Base-by-base conservation (phyloP, 768 basidiomycete species). In the Pholiota molesta region DNA sequence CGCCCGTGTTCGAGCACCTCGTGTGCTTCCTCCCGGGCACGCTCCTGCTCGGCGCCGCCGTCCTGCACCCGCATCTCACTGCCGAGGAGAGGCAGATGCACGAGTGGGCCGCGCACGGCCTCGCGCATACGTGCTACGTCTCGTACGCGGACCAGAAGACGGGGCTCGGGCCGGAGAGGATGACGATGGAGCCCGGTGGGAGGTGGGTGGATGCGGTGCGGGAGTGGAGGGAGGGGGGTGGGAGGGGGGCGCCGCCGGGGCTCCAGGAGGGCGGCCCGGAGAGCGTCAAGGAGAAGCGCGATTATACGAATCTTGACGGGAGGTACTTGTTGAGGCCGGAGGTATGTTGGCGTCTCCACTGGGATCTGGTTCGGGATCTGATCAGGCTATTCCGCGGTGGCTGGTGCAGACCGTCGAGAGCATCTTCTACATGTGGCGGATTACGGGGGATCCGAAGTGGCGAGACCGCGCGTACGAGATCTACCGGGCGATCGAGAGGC, bases 11-110 rank as follows among this genome's bases (percentile, higher is more conserved):
- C 58, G 88, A 91, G 69, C 89, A 91, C 66, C 80, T 90, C 26
- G 83, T 87, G 1, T 90, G 88, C 71, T 90, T 88, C 79, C 81
- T 89, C 40, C 86, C 88, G 0, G 88, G 88, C 0, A 73, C 88
- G 19, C 77, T 91, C 53, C 85, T 86, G 0, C 80, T 90, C 6
- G 89, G 88, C n/a, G 83, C 79, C 2, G 74, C 82, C 60, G 80
- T 79, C 3, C 78, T 88, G 35, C 70, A 73, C 3, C 78, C 87
- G 35, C 70, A 73, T 44, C 74, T 81, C 14, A 53, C 75, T 0
- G 57, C 65, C 2, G 62, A 70, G 5, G 74, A 74, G 9, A 74
- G 73, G 33, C 72, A 87, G 54, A 72, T 85, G 19, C 89, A 92
- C 68, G 68, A 80, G 54, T 90, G 88, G 84, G 91, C 87, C 0